These are phyloP conservation scores for Haplographium delicatum DNA, from an alignment of 495 filamentous ascomycete species.

Conservation along the genomic window DNA sequence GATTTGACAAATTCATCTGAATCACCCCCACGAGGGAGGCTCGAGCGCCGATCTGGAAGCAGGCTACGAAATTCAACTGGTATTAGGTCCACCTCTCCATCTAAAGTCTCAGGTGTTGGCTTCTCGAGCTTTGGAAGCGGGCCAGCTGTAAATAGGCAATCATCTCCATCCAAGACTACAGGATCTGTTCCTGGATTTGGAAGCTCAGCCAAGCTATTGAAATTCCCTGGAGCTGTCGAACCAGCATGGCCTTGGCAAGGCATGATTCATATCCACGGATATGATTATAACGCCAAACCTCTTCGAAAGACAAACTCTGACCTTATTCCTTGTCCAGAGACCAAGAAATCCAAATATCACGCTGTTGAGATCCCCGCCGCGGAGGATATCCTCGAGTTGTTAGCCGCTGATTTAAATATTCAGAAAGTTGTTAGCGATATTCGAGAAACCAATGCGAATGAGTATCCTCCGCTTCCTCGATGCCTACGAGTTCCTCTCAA, in stretches of 20 bases:
- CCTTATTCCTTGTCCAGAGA: not conserved
- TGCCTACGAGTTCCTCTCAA: slow-evolving; percentile 42
- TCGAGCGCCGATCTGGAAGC: not conserved
- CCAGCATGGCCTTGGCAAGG: slow-evolving; percentile 68
- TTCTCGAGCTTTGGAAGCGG: slow-evolving; percentile 4
- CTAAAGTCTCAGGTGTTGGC: slow-evolving; percentile 8
- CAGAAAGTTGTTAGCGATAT: slow-evolving; percentile 20
- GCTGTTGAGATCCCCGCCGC: slow-evolving; percentile 33
- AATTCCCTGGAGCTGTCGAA: slow-evolving; percentile 54
- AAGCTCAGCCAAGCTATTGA: slow-evolving; percentile 37
- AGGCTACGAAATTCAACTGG: not conserved
- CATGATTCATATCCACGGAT: slow-evolving; percentile 53
- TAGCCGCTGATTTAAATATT: slow-evolving; percentile 32
- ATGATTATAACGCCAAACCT: not conserved
- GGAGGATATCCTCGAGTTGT: slow-evolving; percentile 39
- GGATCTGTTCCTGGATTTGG: slow-evolving; percentile 28
- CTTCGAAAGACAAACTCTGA: not conserved
- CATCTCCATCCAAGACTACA: too few species aligned
- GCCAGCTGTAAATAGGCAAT: too few species aligned
- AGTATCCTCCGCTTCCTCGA: slow-evolving; percentile 32
- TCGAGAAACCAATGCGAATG: slow-evolving; percentile 30
- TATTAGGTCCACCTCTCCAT: not conserved
- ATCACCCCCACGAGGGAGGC: not conserved
- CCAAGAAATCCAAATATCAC: slow-evolving; percentile 46
- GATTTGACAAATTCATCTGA: not conserved